phyloP scores from a whole-genome alignment of 2,329 filamentous ascomycete species.

The Neofusicoccum parvum region DNA sequence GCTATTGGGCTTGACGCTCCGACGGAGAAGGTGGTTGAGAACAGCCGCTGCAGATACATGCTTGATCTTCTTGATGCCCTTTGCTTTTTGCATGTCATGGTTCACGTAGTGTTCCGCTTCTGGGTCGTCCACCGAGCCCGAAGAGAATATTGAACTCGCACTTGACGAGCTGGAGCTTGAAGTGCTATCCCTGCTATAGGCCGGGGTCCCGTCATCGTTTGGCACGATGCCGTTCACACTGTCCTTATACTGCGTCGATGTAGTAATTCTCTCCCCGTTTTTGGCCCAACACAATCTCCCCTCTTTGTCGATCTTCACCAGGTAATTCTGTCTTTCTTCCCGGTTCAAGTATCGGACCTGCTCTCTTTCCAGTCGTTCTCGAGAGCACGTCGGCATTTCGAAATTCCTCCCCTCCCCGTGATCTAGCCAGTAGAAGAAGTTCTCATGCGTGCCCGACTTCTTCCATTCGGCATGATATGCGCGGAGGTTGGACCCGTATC shows the following conservation, averaged over 20 bases:
- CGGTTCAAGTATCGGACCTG: conserved; percentile 80
- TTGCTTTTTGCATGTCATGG: conserved; percentile 62
- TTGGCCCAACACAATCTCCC: conserved; percentile 87
- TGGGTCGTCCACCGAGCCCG: conserved; percentile 57
- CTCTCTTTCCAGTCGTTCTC: conserved; percentile 74
- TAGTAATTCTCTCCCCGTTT: conserved; percentile 76
- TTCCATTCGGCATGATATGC: conserved; percentile 87
- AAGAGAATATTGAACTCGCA: conserved; percentile 37
- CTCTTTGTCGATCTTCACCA: conserved; percentile 73
- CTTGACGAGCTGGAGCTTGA: conserved; percentile 30
- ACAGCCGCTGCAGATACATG: conserved; percentile 73
- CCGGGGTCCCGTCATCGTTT: conserved; percentile 44
- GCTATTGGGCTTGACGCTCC: conserved; percentile 80
- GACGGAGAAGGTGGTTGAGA: conserved; percentile 76
- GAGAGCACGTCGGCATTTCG: conserved; percentile 71
- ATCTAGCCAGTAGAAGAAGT: conserved; percentile 95
- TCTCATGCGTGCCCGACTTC: conserved; percentile 72
- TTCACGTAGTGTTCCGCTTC: conserved; percentile 67
- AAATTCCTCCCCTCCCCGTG: conserved; percentile 72
- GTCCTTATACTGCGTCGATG: conserved; percentile 74
- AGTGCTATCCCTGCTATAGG: conserved; percentile 34
- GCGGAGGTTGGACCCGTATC: conserved; percentile 81
- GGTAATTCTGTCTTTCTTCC: conserved; percentile 79
- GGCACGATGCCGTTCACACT: conserved; percentile 67
- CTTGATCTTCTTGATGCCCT: conserved; percentile 62